Evolutionary conservation across 139 green algal genomes (phyloP), one percentile per base, ranked within the genome.

Genomic region (Desmodesmus armatus): DNA sequence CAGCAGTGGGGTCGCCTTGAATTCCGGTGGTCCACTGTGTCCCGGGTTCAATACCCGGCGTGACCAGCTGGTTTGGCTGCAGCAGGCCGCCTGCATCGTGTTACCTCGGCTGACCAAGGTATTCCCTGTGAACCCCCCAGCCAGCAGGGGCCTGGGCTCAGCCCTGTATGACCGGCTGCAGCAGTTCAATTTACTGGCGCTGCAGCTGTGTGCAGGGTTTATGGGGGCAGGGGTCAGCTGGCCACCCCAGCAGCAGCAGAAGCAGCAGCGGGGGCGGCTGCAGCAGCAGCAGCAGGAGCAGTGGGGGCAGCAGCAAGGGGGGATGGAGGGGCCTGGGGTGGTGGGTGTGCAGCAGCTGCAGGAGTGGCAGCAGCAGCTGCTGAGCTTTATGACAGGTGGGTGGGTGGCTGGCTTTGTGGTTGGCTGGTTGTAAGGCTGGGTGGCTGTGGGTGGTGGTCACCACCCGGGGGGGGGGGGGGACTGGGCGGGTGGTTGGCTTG

Each of bases 121-220:
- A 47, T 93, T 95, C 62, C 92, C 92, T 0, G 79, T 84, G 1
- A 66, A 39, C 3, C 4, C 80, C 1, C 44, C 69, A 37, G 87
- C 92, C 0, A 60, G 70, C 0, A 84, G 89, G 9, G 53, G 63
- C 19, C 55, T 82, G 0, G 9, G 74, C 0, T 13, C 84, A 0
- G 31, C 63, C 2, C 51, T 94, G 76, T 39, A n/a, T 4, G 85
- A 92, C 6, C 84, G 76, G 66, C 88, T 95, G n/a, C 81, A 88
- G 49, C 49, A 65, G 33, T 86, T 93, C n/a, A 95, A 95, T 66
- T 65, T 95, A 65, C 77, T 88, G 78, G 75, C 73, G 1, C 78
- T 88, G 6, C 76, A 92, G 87, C 88, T 95, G 31, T 80, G 94
- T 31, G 66, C 65, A 31, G 47, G 85, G 9, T 91, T 93, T 40